A percentile compares a stretch with the other conserved stretches of the same genome.
Evolutionary conservation across 768 basidiomycete genomes (phyloP).

Genomic region (Xerocomellus amylosporus): DNA sequence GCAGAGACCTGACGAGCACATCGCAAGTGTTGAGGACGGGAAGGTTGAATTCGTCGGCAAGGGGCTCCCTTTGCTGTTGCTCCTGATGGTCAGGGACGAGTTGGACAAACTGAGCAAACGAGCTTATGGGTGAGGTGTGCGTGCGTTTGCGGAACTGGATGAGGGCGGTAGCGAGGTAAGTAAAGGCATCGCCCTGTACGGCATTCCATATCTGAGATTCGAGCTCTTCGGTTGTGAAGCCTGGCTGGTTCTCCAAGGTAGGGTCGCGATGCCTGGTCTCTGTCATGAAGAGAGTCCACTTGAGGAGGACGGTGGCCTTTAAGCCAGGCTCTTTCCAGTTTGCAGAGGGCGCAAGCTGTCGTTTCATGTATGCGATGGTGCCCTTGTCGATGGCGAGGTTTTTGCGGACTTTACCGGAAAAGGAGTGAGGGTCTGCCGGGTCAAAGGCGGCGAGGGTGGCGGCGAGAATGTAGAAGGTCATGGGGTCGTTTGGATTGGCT

Average conservation of each 20-base stretch:
- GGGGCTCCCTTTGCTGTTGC: slow-evolving; percentile 35
- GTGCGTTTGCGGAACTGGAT: slow-evolving; percentile 49
- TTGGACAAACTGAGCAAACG: slow-evolving; percentile 40
- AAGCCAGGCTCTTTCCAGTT: slow-evolving; percentile 71
- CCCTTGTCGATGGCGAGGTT: slow-evolving; percentile 44
- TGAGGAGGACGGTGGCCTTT: slow-evolving; percentile 71
- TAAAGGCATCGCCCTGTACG: slow-evolving; percentile 79
- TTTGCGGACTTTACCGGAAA: slow-evolving; percentile 45
- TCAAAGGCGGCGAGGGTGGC: slow-evolving; percentile 66
- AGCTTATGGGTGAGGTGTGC: slow-evolving; percentile 32
- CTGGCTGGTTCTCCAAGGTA: slow-evolving; percentile 58
- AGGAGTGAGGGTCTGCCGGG: slow-evolving; percentile 52
- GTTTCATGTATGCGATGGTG: slow-evolving; percentile 57
- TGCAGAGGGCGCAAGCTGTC: slow-evolving; percentile 47
- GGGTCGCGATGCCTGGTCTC: slow-evolving; percentile 69
- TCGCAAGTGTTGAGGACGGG: slow-evolving; percentile 66
- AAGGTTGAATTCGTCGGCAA: slow-evolving; percentile 46
- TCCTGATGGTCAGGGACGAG: slow-evolving; percentile 37
- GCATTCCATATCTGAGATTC: slow-evolving; percentile 81
- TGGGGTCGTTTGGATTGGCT: slow-evolving; percentile 59
- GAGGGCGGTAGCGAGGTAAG: slow-evolving; percentile 62
- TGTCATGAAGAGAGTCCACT: slow-evolving; percentile 85
- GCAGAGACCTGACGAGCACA: slow-evolving; percentile 63
- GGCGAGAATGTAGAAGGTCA: slow-evolving; percentile 67
- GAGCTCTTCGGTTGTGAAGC: slow-evolving; percentile 73